phyloP scores from a whole-genome alignment of 1,139 yeast genomes.

The Kurtzmaniella quercitrusa region DNA sequence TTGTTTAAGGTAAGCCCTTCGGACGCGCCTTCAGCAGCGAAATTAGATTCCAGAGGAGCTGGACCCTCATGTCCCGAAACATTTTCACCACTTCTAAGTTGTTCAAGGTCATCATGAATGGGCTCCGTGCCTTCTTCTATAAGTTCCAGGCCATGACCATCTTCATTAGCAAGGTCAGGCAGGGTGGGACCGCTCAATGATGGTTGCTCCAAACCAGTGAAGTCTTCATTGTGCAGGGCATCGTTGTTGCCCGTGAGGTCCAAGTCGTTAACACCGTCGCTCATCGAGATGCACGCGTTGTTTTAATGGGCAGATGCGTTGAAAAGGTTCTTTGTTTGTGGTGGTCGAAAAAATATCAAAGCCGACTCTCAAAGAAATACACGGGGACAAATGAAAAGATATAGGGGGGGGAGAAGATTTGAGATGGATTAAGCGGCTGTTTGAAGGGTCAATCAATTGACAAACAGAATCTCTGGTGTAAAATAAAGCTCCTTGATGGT shows the following conservation, averaged over 20 bases:
- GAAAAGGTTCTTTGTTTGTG: not conserved
- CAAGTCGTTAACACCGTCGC: not conserved
- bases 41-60: no score
- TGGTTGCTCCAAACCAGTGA: slow-evolving; percentile 1
- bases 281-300: not conserved
- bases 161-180: not conserved
- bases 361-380: no score
- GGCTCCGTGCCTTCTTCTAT: not conserved
- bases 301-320: not conserved
- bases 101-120: not conserved
- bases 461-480: not conserved
- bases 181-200: not conserved
- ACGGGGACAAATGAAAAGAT: no score
- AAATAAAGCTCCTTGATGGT: no score
- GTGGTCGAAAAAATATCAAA: not conserved
- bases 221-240: not conserved
- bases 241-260: not conserved
- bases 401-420: not conserved
- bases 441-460: not conserved
- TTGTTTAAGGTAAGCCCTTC: no score
- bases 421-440: no score
- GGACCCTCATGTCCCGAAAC: no score
- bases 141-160: not conserved
- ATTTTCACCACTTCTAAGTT: not conserved
- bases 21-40: no score